Evolutionary conservation across 2,329 filamentous ascomycete genomes (phyloP), one percentile per base, ranked within the genome.

Genomic region (Trichophyton schoenleinii): DNA sequence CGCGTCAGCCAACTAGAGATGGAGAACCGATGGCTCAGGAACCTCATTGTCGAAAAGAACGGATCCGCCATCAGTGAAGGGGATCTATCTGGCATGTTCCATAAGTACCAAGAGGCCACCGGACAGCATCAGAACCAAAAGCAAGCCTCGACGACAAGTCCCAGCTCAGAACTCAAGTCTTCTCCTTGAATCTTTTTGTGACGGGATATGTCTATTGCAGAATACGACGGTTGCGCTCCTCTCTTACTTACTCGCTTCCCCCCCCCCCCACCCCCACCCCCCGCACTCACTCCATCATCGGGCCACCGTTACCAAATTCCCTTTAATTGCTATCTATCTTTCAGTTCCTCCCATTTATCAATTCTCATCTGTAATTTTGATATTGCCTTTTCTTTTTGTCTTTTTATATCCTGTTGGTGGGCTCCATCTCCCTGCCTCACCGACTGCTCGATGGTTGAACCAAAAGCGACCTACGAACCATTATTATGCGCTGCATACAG

Each of bases 11-110:
- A 90, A 69, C 81, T 92, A n/a, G 87, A 90, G 77, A 87, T 86
- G 67, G 87, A 91, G 76, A 91, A 91, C 75, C 87, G 87, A 71
- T 90, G 87, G 87, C 75, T 91, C 65, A 88, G 88, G 79, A 87
- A 87, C 72, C 79, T 91, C 42, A 83, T 92, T 55, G 87, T 88
- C 58, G 88, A 91, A 73, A 92, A 91, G 80, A 89, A 89, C 67
- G 87, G 86, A 61, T 44, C 63, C 4, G 61, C 65, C 61, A 67
- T 74, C 57, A 72, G 71, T 3, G 74, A 75, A 63, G 72, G 72
- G 20, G 75, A 78, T 61, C 70, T 77, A 25, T 70, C 72, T 1
- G 70, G 68, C 9, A 68, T 76, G 61, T 75, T 73, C 67, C 71
- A 72, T 63, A 73, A 75, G 61, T 76, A 73, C 55, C 73, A 65